phyloP scores from a whole-genome alignment of 2,329 filamentous ascomycete species.

The Septoria petroselini region DNA sequence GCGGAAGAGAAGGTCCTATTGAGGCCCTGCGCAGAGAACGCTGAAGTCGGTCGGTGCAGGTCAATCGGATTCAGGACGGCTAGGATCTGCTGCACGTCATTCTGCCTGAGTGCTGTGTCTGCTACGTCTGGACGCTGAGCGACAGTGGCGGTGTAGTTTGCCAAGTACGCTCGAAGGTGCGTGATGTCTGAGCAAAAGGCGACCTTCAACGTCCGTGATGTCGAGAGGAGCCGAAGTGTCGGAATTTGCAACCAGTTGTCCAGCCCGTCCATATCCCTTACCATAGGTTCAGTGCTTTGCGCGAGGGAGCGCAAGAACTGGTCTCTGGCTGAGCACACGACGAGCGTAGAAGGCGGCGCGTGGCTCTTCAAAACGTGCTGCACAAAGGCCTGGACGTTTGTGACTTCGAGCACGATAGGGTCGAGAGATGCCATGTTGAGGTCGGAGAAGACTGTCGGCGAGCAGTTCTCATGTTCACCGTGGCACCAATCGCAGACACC shows the following conservation, averaged over 20 bases:
- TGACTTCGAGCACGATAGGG: conserved; percentile 42
- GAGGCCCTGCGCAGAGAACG: conserved; percentile 73
- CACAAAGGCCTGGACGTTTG: conserved; percentile 55
- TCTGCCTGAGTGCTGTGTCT: conserved; percentile 15
- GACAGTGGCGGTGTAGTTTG: conserved; percentile 22
- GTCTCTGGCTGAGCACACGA: conserved; percentile 66
- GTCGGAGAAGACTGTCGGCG: not conserved
- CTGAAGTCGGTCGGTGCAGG: conserved; percentile 64
- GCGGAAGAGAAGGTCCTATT: conserved; percentile 60
- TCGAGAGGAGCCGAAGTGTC: conserved; percentile 66
- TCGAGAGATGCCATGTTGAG: conserved; percentile 11
- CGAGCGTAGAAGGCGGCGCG: conserved; percentile 59
- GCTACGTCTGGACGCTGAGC: conserved; percentile 5
- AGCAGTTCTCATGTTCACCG: conserved; percentile 1
- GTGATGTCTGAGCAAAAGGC: conserved; percentile 73
- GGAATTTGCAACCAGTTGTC: conserved; percentile 37
- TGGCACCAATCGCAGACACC: not conserved
- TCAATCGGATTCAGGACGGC: conserved; percentile 64
- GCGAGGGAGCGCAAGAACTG: conserved; percentile 62
- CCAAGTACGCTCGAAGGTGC: conserved; percentile 71
- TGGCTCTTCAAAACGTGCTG: conserved; percentile 59
- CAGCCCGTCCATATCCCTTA: conserved; percentile 2
- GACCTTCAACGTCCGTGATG: conserved; percentile 65
- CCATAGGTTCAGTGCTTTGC: conserved; percentile 1
- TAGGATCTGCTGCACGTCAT: conserved; percentile 45